A percentile compares a stretch with the other conserved stretches of the same genome.
These are phyloP conservation scores for Citrus unshiu DNA, from an alignment of 345 rosid genomes.

Conservation along the genomic window DNA sequence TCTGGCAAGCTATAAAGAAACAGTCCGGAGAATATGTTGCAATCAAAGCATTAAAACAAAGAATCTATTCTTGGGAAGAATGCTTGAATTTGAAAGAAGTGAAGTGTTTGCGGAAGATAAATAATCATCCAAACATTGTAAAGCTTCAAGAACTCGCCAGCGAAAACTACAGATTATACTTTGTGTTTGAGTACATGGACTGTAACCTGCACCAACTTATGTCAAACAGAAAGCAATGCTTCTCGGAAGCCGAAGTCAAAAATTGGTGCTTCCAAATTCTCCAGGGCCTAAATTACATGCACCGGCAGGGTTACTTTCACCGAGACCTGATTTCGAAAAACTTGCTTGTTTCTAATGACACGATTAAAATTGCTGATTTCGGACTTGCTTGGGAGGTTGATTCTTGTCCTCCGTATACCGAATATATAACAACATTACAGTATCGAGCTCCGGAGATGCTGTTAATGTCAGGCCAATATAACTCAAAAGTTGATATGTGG, in stretches of 20 bases:
- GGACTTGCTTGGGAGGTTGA: conserved; percentile 76
- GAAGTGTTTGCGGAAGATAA: conserved; percentile 76
- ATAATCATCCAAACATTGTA: conserved; percentile 85
- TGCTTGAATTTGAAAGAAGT: conserved; percentile 86
- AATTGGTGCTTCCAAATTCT: conserved; percentile 89
- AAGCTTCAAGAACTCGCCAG: conserved; percentile 84
- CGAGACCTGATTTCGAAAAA: conserved; percentile 97
- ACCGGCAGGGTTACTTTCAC: conserved; percentile 85
- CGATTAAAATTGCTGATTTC: conserved; percentile 85
- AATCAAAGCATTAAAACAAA: conserved; percentile 81
- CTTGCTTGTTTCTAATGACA: conserved; percentile 59
- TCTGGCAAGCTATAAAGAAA: conserved; percentile 70
- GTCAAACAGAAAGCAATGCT: conserved; percentile 55
- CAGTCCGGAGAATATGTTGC: conserved; percentile 88
- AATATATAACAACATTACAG: conserved; percentile 81
- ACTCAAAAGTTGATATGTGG: conserved; percentile 92
- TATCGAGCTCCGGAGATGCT: conserved; percentile 86
- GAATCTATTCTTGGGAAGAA: conserved; percentile 80
- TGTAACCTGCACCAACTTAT: conserved; percentile 79
- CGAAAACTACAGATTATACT: conserved; percentile 65
- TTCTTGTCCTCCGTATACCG: conserved; percentile 77
- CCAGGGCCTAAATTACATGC: conserved; percentile 87
- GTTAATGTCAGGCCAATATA: conserved; percentile 62
- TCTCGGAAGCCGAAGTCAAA: conserved; percentile 67
- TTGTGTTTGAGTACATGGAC: conserved; percentile 92